phyloP scores from a whole-genome alignment of 441 rosid species.

The Gossypium davidsonii region DNA sequence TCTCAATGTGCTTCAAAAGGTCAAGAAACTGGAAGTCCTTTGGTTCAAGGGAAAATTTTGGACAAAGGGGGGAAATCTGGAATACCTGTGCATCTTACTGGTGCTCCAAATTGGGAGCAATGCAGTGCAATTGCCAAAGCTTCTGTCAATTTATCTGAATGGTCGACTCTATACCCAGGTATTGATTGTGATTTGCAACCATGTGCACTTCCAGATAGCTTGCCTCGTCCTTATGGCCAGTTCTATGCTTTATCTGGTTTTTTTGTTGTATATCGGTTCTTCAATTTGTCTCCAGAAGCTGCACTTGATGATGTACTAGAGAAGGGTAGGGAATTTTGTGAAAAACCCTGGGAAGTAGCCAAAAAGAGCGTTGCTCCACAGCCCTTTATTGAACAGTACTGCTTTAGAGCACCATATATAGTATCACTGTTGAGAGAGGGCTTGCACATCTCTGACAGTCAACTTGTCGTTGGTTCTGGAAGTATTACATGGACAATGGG shows the following conservation, averaged over 20 bases:
- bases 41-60: slow-evolving; percentile 27
- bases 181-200: slow-evolving; percentile 86
- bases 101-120: slow-evolving; percentile 83
- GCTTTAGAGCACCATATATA: slow-evolving; percentile 93
- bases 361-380: slow-evolving; percentile 82
- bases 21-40: slow-evolving; percentile 43
- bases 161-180: slow-evolving; percentile 61
- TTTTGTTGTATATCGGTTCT: slow-evolving; percentile 84
- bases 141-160: slow-evolving; percentile 82
- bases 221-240: slow-evolving; percentile 80
- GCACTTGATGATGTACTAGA: slow-evolving; percentile 87
- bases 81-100: slow-evolving; percentile 57
- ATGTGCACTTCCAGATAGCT: slow-evolving; percentile 69
- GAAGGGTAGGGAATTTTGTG: slow-evolving; percentile 80
- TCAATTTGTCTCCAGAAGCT: slow-evolving; percentile 74
- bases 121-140: slow-evolving; percentile 74
- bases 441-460: slow-evolving; percentile 72
- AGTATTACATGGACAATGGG: slow-evolving; percentile 98
- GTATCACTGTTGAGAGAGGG: slow-evolving; percentile 85
- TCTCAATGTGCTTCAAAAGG: slow-evolving; percentile 53
- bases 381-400: slow-evolving; percentile 96
- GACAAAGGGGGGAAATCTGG: slow-evolving; percentile 57
- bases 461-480: slow-evolving; percentile 79
- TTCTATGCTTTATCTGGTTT: slow-evolving; percentile 93
- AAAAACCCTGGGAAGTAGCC: slow-evolving; percentile 73